phyloP scores from a whole-genome alignment of 2,329 filamentous ascomycete species.

The Aureobasidium sp. region DNA sequence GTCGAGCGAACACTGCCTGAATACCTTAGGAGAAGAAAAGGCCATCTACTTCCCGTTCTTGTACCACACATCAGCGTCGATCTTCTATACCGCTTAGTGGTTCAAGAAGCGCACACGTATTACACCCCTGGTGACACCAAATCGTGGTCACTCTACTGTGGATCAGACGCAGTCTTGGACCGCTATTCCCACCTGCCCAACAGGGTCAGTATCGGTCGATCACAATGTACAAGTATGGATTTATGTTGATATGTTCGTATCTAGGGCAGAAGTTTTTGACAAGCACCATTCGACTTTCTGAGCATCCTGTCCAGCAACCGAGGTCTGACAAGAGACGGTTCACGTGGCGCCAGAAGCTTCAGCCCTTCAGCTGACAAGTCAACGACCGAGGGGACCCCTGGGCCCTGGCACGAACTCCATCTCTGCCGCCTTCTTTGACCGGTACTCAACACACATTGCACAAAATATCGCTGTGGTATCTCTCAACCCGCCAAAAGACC shows the following conservation, averaged over 20 bases:
- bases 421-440: not conserved
- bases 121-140: not conserved
- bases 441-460: not conserved
- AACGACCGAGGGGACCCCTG: not conserved
- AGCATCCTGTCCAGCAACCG: not conserved
- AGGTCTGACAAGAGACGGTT: not conserved
- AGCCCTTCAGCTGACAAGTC: not conserved
- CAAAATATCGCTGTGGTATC: not conserved
- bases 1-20: not conserved
- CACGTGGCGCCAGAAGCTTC: not conserved
- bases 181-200: not conserved
- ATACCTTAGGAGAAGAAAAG: not conserved
- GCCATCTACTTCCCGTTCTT: not conserved
- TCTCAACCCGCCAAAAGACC: not conserved
- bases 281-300: constrained; percentile 2
- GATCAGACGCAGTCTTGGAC: not conserved
- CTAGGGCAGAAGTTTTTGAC: not conserved
- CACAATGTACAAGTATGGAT: not conserved
- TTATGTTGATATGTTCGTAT: not conserved
- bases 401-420: not conserved
- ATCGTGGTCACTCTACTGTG: not conserved
- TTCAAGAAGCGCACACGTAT: not conserved
- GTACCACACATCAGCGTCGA: not conserved
- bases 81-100: not conserved
- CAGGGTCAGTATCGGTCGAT: not conserved